Conservation (phyloP, 1,284 basidiomycete genomes). For the Heterobasidion parviporum region DNA sequence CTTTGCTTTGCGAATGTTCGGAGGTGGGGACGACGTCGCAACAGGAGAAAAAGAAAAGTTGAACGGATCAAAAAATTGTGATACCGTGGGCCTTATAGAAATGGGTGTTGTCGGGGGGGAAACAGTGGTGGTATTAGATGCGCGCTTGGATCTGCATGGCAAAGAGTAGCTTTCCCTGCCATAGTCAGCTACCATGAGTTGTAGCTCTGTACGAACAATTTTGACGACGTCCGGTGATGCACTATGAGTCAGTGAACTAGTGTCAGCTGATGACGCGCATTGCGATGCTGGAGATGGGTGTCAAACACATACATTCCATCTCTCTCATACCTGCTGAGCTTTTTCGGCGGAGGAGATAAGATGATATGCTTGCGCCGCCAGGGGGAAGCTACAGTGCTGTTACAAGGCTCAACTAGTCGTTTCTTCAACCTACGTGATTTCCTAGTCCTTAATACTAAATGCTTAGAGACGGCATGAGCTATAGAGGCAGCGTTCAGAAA, state of each 20-base stretch:
- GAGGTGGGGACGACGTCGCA: not conserved
- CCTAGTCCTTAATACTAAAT: constrained; percentile 6
- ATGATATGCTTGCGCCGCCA: not conserved
- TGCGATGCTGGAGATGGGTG: no score
- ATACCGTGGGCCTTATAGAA: not conserved
- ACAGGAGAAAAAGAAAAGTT: not conserved
- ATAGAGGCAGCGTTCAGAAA: not conserved
- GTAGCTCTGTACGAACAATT: not conserved
- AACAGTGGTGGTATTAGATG: not conserved
- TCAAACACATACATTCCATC: not conserved
- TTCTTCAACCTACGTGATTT: constrained; percentile 10
- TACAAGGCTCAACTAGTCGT: constrained; percentile 6
- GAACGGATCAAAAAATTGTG: no score
- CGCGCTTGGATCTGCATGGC: not conserved
- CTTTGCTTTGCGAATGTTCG: not conserved
- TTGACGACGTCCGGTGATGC: not conserved
- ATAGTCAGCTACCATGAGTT: not conserved
- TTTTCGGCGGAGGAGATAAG: not conserved
- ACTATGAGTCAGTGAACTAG: not conserved
- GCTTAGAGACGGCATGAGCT: not conserved
- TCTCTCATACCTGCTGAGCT: not conserved
- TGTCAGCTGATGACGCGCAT: no score
- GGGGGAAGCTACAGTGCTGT: not conserved
- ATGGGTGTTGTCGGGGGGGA: not conserved
- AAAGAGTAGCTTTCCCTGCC: not conserved